phyloP scores from a whole-genome alignment of 2,329 filamentous ascomycete species.

The Endothia cerciana region DNA sequence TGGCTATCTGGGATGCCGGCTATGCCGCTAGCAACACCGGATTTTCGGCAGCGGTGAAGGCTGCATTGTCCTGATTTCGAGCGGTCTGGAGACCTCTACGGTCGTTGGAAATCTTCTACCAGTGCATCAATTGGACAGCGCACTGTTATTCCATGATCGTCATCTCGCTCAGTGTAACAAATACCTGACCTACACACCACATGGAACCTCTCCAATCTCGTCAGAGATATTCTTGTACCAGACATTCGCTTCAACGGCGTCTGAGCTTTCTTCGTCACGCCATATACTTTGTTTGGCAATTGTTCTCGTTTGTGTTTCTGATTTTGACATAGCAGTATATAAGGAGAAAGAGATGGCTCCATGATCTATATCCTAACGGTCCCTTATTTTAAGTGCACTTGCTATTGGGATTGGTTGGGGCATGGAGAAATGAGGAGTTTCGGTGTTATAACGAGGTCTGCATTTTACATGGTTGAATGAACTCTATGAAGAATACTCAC shows the following conservation, averaged over 20 bases:
- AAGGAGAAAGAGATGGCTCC: no score
- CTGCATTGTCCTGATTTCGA: not conserved
- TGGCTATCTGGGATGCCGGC: conserved; percentile 25
- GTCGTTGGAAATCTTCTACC: no score
- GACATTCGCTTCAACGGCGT: not conserved
- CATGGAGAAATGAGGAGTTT: not conserved
- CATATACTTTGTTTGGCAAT: not conserved
- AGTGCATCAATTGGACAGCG: no score
- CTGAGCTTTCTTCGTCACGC: no score
- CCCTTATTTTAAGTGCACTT: not conserved
- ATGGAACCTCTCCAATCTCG: not conserved
- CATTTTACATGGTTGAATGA: no score
- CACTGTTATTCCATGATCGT: not conserved
- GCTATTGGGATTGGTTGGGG: not conserved
- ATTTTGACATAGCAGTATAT: not conserved
- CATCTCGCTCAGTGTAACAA: not conserved
- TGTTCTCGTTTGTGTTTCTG: not conserved
- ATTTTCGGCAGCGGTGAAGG: conserved; percentile 20
- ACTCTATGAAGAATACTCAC: no score
- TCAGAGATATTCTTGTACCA: not conserved
- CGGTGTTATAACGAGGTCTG: not conserved
- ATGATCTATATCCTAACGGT: no score
- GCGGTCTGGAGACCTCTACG: no score
- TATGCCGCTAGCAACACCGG: conserved; percentile 12
- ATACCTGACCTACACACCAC: not conserved